phyloP scores from a whole-genome alignment of 1,139 yeast genomes.

The Meyerozyma smithsonii region DNA sequence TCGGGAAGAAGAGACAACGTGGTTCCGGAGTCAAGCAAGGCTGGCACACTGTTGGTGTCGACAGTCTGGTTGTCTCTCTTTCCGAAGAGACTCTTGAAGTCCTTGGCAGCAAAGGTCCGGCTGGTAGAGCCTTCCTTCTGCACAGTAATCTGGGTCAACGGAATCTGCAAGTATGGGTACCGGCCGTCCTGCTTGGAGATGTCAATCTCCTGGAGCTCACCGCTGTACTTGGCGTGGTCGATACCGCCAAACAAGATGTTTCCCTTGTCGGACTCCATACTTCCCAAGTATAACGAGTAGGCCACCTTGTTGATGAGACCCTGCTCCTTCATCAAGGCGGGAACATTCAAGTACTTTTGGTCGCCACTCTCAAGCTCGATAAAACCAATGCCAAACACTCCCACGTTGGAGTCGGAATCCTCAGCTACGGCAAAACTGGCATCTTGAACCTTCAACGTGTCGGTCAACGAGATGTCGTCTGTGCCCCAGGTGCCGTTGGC shows the following conservation, averaged over 20 bases:
- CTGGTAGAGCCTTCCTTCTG: not conserved
- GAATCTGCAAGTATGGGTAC: constrained; percentile 17
- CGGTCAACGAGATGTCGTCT: constrained; percentile 32
- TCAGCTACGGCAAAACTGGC: constrained; percentile 54
- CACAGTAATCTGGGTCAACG: constrained; percentile 12
- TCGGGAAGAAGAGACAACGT: constrained; percentile 28
- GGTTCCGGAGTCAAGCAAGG: constrained; percentile 40
- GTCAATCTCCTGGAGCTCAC: constrained; percentile 14
- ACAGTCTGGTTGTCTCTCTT: constrained; percentile 13
- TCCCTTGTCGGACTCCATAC: constrained; percentile 5
- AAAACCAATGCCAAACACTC: constrained; percentile 59
- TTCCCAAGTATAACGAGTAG: constrained; percentile 26
- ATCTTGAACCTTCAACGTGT: constrained; percentile 28
- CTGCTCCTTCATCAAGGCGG: constrained; percentile 20
- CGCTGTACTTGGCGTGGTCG: constrained; percentile 11
- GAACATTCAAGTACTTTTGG: constrained; percentile 20
- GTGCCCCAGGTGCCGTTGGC: constrained; percentile 51
- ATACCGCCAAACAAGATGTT: constrained; percentile 12
- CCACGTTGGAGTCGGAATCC: constrained; percentile 46
- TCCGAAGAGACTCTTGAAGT: not conserved
- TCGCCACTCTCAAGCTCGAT: constrained; percentile 8
- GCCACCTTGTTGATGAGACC: constrained; percentile 25
- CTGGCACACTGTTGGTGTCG: constrained; percentile 18
- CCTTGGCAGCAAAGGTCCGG: not conserved
- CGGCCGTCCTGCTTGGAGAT: constrained; percentile 16